phyloP scores from a whole-genome alignment of 2,329 filamentous ascomycete species.

The Sarocladium oryzae region DNA sequence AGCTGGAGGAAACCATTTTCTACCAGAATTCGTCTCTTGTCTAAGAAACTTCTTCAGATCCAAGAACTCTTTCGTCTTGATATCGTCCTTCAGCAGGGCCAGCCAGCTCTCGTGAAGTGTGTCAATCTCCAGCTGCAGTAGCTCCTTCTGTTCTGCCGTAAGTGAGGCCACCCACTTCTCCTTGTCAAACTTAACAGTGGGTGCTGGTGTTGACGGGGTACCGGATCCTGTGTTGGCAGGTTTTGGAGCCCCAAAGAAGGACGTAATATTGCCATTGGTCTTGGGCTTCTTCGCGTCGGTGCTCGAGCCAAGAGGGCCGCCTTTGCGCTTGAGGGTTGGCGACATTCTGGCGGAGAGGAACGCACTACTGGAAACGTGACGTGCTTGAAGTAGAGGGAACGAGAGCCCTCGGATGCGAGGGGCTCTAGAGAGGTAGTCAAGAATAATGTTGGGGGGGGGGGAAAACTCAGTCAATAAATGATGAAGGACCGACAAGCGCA shows the following conservation, averaged over 20 bases:
- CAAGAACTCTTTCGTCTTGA: slow-evolving; percentile 73
- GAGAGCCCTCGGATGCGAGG: background rate
- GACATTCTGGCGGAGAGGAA: slow-evolving; percentile 30
- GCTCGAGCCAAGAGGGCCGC: slow-evolving; percentile 35
- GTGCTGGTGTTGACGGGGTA: slow-evolving; percentile 16
- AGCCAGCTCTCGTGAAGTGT: slow-evolving; percentile 92
- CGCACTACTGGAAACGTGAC: slow-evolving; percentile 12
- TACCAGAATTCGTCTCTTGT: slow-evolving; percentile 64
- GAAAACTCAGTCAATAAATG: background rate
- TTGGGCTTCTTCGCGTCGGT: slow-evolving; percentile 63
- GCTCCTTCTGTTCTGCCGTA: slow-evolving; percentile 70
- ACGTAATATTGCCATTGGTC: slow-evolving; percentile 72
- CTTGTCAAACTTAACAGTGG: slow-evolving; percentile 68
- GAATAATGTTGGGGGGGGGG: background rate
- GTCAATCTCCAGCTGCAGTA: slow-evolving; percentile 85
- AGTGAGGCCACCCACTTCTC: slow-evolving; percentile 79
- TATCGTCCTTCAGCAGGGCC: slow-evolving; percentile 77
- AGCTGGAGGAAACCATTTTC: slow-evolving; percentile 79
- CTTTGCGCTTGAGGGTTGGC: slow-evolving; percentile 59
- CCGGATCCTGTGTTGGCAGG: slow-evolving; percentile 25
- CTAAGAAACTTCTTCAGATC: slow-evolving; percentile 83
- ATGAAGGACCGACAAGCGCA: too few species aligned
- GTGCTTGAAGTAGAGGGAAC: background rate
- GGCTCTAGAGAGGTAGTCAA: background rate
- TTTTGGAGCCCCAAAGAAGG: slow-evolving; percentile 78